Evolutionary conservation across 768 basidiomycete species (phyloP).

Genomic region (Mrakia gelida): DNA sequence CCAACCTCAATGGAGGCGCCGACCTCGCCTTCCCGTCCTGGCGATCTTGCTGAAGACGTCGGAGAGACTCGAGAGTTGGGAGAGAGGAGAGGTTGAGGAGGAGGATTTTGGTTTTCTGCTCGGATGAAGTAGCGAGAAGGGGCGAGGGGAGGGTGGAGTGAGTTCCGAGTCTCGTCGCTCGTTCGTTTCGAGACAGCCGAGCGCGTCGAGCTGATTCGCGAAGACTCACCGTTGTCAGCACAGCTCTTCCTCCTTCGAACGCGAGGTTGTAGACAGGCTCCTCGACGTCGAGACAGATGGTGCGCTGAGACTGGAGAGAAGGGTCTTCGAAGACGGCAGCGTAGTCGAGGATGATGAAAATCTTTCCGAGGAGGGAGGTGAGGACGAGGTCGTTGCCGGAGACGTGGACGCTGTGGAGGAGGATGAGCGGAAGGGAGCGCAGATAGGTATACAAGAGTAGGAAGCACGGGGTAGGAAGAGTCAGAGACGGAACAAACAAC

Average conservation of each 20-base stretch:
- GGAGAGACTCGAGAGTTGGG: constrained; percentile 1
- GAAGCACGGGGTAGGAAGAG: background rate
- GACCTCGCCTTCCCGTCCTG: background rate
- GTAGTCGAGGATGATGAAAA: constrained; percentile 28
- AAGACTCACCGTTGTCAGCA: constrained; percentile 18
- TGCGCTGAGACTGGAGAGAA: background rate
- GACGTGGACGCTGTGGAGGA: constrained; percentile 17
- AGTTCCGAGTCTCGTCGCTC: too few relatives aligned
- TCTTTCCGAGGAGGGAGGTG: constrained; percentile 18
- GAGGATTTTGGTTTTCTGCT: constrained; percentile 2
- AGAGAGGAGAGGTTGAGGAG: constrained; percentile 7
- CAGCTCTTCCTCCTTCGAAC: background rate
- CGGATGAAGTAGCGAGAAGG: background rate
- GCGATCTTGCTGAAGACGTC: background rate
- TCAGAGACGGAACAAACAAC: background rate
- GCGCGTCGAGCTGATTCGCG: background rate
- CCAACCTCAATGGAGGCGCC: background rate
- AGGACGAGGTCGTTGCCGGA: background rate
- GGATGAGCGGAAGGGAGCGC: background rate
- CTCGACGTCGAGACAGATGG: constrained; percentile 18
- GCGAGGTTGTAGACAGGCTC: constrained; percentile 20
- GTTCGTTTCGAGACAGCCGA: background rate
- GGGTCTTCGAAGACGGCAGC: constrained; percentile 16
- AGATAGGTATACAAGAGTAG: background rate
- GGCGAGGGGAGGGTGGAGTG: background rate